phyloP scores from a whole-genome alignment of 345 rosid species.

The Populus ilicifolia region DNA sequence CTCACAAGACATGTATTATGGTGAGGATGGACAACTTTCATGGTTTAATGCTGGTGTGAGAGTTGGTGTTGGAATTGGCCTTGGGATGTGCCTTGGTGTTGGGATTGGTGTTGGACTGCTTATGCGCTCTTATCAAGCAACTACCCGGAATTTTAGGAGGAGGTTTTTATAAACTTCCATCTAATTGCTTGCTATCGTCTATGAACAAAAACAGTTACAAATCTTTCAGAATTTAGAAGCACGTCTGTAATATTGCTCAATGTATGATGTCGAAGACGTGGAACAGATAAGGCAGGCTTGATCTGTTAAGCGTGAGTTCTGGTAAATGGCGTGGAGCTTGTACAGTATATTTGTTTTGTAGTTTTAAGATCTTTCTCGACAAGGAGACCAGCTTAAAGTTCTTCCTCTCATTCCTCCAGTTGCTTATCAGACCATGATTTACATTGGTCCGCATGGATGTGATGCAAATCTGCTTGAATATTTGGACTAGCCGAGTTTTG shows the following conservation, averaged over 20 bases:
- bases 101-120: slow-evolving; percentile 94
- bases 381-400: slow-evolving; percentile 12
- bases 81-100: slow-evolving; percentile 84
- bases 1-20: slow-evolving; percentile 58
- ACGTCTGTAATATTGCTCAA: slow-evolving; percentile 21
- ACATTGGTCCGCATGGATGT: not conserved
- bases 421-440: slow-evolving; percentile 3
- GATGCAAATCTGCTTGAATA: not conserved
- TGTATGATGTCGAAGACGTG: slow-evolving; percentile 7
- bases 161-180: slow-evolving; percentile 53
- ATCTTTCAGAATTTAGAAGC: slow-evolving; percentile 24
- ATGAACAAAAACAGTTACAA: not conserved
- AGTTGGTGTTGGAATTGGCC: slow-evolving; percentile 95
- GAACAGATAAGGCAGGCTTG: not conserved
- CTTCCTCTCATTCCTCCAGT: not conserved
- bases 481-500: not conserved
- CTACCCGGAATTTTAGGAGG: slow-evolving; percentile 90
- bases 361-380: slow-evolving; percentile 1
- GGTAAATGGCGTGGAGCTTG: slow-evolving; percentile 29
- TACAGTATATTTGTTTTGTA: slow-evolving; percentile 11
- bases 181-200: not conserved
- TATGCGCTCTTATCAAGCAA: slow-evolving; percentile 88
- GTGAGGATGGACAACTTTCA: slow-evolving; percentile 83
- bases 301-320: slow-evolving; percentile 26
- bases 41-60: slow-evolving; percentile 96